Base-by-base conservation (phyloP, 2,329 filamentous ascomycete species). In the Alternaria sp. region DNA sequence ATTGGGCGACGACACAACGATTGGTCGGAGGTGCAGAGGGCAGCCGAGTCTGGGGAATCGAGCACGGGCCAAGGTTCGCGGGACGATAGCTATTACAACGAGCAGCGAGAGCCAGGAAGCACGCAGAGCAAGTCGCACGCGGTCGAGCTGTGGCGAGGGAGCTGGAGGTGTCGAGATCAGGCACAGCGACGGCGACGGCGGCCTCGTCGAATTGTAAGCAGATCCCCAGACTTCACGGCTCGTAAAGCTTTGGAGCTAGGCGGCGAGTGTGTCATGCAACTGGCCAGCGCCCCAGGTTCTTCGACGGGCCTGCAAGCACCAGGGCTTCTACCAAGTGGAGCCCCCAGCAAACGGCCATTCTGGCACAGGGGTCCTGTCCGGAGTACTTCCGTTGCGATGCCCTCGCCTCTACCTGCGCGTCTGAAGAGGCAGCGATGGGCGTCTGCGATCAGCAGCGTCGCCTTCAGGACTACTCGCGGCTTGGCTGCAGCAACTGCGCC, bases 161-260 rank as follows among this genome's bases (percentile, higher is more conserved):
- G 62, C 25, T 51, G 36, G 53, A 46, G 25, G 23, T 25, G 25
- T 52, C 8, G 25, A 45, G 58, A 61, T 56, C 57, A 57, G 56
- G 57, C 49, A 59, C 57, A 59, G 50, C 58, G 64, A 57, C 63
- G 70, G 65, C 62, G 69, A 54, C 61, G 45, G 65, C 62, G 69
- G 57, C 61, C 45, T 60, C 57, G 56, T 55, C 55, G 28, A 57
- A 49, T 51, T 68, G 74, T 73, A 75, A 77, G 74, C 73, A 70
- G 72, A 73, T 75, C 69, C 68, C 69, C 67, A 64, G 69, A 59
- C 65, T 50, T 52, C 70, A 72, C 70, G 67, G 66, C 72, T 73
- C 69, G 72, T 56, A 61, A 53, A 58, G 19, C 49, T 57, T 44
- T 57, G 63, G 56, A 56, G 47, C 62, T 67, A 59, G 49, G 43